Evolutionary conservation across 495 filamentous ascomycete genomes (phyloP).

Genomic region (Penicillium coffeae): DNA sequence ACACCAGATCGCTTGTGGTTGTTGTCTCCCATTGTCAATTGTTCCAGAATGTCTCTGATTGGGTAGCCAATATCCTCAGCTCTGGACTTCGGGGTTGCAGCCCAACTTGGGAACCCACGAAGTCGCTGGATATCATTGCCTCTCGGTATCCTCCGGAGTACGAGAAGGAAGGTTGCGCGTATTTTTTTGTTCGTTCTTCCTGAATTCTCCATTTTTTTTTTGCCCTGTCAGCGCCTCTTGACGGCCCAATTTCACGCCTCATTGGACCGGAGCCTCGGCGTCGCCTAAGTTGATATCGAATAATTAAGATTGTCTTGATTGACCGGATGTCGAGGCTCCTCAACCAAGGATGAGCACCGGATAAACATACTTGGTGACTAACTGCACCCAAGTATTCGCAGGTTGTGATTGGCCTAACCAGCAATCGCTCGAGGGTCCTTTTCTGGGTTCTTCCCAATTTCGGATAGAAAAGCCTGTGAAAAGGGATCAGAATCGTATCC

Average conservation of each 20-base stretch:
- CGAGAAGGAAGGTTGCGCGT: neutral
- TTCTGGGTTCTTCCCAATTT: neutral
- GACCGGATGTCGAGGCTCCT: constrained; percentile 6
- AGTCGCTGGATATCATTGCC: constrained; percentile 10
- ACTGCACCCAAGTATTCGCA: no score
- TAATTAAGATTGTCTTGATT: constrained; percentile 19
- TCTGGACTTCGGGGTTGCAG: constrained; percentile 10
- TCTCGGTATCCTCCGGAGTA: constrained; percentile 2
- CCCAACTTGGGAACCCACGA: constrained; percentile 22
- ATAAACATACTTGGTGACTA: no score
- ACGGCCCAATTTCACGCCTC: neutral
- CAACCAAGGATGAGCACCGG: constrained; percentile 12
- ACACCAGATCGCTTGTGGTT: constrained; percentile 15
- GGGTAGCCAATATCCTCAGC: constrained; percentile 1
- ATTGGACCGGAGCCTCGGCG: neutral
- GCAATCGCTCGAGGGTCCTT: neutral
- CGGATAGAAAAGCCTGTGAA: neutral
- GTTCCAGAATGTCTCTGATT: neutral
- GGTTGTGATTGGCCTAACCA: neutral
- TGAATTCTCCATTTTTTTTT: neutral
- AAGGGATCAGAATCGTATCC: neutral
- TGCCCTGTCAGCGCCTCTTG: constrained; percentile 1
- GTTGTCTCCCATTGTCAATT: neutral
- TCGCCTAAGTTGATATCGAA: neutral
- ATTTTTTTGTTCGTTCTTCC: constrained; percentile 1